Percentiles rank a stretch among this genome's conserved stretches.
phyloP scores from a whole-genome alignment of 306 rosid species.

The Abrus precatorius region DNA sequence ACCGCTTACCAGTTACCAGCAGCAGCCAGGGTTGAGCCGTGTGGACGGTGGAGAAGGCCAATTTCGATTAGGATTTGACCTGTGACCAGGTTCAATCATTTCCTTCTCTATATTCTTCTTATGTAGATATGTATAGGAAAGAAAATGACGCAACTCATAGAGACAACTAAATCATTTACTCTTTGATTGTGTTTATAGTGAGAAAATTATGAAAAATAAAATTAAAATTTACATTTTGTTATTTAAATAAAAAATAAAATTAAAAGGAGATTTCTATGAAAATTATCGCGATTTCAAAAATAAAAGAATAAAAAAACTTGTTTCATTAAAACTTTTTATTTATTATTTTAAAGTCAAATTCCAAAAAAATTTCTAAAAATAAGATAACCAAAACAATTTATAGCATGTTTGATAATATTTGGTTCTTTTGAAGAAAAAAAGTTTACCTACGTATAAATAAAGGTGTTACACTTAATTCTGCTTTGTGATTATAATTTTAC shows the following conservation, averaged over 20 bases:
- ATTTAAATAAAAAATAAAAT: neutral
- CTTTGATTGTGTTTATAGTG: neutral
- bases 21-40: no score
- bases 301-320: neutral
- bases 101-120: neutral
- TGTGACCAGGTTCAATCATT: neutral
- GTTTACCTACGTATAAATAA: no score
- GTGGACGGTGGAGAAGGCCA: neutral
- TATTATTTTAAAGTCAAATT: neutral
- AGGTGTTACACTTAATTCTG: no score
- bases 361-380: neutral
- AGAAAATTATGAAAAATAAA: neutral
- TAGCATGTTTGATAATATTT: neutral
- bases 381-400: neutral
- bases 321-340: neutral
- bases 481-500: no score
- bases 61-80: conserved; percentile 30
- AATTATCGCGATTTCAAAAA: neutral
- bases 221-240: neutral
- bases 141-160: neutral
- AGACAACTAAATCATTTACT: neutral
- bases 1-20: no score
- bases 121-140: neutral
- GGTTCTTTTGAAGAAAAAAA: neutral
- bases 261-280: neutral